Conservation (phyloP, 768 basidiomycete genomes). For the Boletus speciosus region DNA sequence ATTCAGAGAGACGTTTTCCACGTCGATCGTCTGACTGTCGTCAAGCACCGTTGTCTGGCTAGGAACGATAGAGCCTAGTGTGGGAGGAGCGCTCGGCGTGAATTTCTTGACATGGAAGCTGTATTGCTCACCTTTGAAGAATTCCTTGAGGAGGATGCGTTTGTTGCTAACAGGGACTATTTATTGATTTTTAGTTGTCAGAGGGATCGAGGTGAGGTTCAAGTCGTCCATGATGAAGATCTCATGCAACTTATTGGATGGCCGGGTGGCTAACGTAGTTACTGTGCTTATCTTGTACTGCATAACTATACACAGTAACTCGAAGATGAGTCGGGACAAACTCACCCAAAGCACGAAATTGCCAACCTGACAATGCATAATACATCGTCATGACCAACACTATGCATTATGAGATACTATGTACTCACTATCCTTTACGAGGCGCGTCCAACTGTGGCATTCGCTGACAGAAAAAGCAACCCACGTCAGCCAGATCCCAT, state of each 20-base stretch:
- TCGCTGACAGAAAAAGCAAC: background rate
- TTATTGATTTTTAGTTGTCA: too few relatives aligned
- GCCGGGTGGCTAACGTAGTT: too few relatives aligned
- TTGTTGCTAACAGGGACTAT: background rate
- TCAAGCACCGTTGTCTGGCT: background rate
- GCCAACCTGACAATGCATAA: too few relatives aligned
- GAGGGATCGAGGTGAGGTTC: background rate
- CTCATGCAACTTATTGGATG: background rate
- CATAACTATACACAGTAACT: too few relatives aligned
- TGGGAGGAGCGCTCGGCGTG: background rate
- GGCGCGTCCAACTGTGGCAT: background rate
- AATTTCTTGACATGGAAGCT: background rate
- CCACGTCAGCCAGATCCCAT: background rate
- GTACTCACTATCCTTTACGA: background rate
- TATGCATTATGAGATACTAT: too few relatives aligned
- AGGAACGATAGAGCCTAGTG: background rate
- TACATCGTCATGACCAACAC: too few relatives aligned
- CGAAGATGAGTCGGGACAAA: too few relatives aligned
- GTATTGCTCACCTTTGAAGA: background rate
- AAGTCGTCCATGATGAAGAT: background rate
- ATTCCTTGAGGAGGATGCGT: background rate
- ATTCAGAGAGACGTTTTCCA: background rate
- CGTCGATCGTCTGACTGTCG: background rate
- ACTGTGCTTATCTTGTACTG: too few relatives aligned
- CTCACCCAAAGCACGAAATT: too few relatives aligned